Evolutionary conservation across 1,284 basidiomycete species (phyloP), one percentile per base, ranked within the genome.

Genomic region (Ustilago bromivora): DNA sequence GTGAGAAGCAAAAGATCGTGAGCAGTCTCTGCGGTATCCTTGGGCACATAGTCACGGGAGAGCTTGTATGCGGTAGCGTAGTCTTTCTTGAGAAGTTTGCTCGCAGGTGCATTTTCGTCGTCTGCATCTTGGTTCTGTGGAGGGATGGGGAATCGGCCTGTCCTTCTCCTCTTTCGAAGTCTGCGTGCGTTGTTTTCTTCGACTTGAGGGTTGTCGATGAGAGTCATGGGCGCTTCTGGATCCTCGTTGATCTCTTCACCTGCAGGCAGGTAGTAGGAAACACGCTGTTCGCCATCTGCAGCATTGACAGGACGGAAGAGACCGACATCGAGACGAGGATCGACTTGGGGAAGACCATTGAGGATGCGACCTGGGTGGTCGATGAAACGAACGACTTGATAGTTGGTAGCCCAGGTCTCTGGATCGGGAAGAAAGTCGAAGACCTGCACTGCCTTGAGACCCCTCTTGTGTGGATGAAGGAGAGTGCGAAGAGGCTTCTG

Each of bases 401-500:
- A 79, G 19, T 78, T 61, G 36, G 84, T 85, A 7, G 84, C 81
- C 84, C 84, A 86, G 3, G 84, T 86, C 51, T 86, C 84, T 31
- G 80, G 73, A 57, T 86, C 84, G 5, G 84, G 84, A 32, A 85
- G 75, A 62, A 86, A 71, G 56, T 83, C 81, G 69, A 78, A 84
- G 12, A 77, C 66, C 55, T 82, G 77, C 13, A 81, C 72, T 4
- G 84, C 82, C 35, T 74, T 79, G 55, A 86, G 73, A 64, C 71
- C 72, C 5, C 66, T 58, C 71, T 86, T 86, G 71, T 68, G 79
- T 17, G 84, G 84, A 54, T 86, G 84, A 5, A 53, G 32, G 32
- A 86, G 72, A n/a, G 41, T 41, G 17, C 55, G 49, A 43, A 86
- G 60, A 1, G 84, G 78, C 56, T 70, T 68, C 19, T 81, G 76